A percentile compares a stretch with the other conserved stretches of the same genome.
phyloP scores from a whole-genome alignment of 2,329 filamentous ascomycete species.

The Pseudogymnoascus verrucosus region DNA sequence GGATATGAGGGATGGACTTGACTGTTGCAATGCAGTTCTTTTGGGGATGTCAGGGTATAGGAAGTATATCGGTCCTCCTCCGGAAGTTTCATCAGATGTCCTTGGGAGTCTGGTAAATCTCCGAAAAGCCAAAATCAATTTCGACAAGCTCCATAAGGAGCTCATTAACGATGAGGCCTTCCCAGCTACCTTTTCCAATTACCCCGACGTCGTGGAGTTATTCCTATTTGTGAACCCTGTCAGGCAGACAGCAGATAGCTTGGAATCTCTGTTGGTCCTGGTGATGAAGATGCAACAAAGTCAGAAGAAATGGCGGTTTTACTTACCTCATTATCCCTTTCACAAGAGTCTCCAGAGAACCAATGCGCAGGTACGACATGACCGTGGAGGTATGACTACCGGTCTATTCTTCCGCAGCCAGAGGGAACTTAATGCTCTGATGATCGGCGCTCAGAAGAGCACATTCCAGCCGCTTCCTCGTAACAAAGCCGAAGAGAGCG shows the following conservation, averaged over 20 bases:
- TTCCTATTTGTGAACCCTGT: constrained; percentile 49
- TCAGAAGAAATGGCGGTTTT: constrained; percentile 34
- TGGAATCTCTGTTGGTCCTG: constrained; percentile 40
- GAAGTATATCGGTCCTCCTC: constrained; percentile 37
- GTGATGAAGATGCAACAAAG: constrained; percentile 40
- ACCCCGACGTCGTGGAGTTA: constrained; percentile 43
- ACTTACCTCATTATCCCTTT: constrained; percentile 47
- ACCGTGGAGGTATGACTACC: constrained; percentile 49
- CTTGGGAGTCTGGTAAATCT: constrained; percentile 33
- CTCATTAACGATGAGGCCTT: constrained; percentile 39
- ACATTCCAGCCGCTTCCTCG: constrained; percentile 27
- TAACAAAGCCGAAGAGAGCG: constrained; percentile 6
- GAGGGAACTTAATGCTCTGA: constrained; percentile 23
- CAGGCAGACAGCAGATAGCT: constrained; percentile 41
- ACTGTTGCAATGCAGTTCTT: constrained; percentile 42
- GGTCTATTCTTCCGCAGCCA: constrained; percentile 35
- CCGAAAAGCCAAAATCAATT: constrained; percentile 36
- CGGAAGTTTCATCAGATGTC: constrained; percentile 36
- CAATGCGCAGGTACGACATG: constrained; percentile 50
- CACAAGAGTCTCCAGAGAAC: constrained; percentile 44
- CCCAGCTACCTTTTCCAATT: constrained; percentile 38
- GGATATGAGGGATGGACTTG: constrained; percentile 38
- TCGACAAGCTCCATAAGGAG: constrained; percentile 39
- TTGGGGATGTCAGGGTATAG: constrained; percentile 47
- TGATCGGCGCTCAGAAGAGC: constrained; percentile 28